Evolutionary conservation across 345 rosid species (phyloP).

Genomic region (Citropsis articulata): DNA sequence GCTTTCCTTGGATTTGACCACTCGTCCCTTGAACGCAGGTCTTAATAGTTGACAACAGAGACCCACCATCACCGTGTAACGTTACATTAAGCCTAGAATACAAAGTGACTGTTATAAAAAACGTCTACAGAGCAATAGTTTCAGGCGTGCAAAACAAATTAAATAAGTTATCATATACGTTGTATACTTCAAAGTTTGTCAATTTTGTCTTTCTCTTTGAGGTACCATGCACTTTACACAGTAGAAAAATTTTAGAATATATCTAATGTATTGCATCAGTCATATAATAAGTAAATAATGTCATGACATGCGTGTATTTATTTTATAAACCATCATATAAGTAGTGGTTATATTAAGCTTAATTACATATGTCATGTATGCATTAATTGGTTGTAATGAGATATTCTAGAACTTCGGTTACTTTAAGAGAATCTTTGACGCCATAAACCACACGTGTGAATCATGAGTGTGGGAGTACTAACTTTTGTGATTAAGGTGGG

Average conservation of each 20-base stretch:
- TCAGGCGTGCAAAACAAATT: neutral
- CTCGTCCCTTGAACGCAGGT: neutral
- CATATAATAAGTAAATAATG: no score
- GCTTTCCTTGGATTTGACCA: constrained; percentile 9
- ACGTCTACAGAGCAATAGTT: neutral
- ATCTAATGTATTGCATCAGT: no score
- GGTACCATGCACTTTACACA: neutral
- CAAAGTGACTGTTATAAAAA: neutral
- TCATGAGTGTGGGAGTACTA: neutral
- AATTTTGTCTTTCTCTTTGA: constrained; percentile 20
- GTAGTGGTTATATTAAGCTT: no score
- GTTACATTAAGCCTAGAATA: neutral
- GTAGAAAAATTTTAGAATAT: no score
- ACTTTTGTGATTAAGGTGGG: constrained; percentile 18
- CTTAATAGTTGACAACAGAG: constrained; percentile 1
- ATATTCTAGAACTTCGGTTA: no score
- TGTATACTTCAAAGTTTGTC: no score
- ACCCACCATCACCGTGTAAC: neutral
- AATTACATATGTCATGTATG: no score
- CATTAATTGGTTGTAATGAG: no score
- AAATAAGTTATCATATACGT: no score
- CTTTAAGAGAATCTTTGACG: neutral
- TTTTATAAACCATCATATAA: no score
- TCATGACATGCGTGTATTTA: no score
- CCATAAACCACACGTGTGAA: constrained; percentile 12